Conservation (phyloP, 768 basidiomycete genomes). For the Pluteus cervinus region DNA sequence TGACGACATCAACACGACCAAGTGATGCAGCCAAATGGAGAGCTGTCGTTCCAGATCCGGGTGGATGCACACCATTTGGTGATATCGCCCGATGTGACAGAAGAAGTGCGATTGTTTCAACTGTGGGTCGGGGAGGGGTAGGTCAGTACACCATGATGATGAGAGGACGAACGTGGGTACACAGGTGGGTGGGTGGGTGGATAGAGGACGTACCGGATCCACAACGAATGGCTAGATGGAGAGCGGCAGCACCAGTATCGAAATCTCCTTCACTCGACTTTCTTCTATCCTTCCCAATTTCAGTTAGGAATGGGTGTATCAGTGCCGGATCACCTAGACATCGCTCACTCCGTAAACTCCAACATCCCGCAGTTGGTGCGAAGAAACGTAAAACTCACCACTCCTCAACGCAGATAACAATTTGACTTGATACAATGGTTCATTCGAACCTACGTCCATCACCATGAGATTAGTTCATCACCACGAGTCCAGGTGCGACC, state of each 20-base stretch:
- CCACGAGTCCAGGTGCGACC: too few relatives aligned
- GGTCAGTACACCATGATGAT: too few relatives aligned
- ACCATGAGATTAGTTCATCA: too few relatives aligned
- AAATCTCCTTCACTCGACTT: constrained; percentile 40
- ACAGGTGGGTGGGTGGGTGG: too few relatives aligned
- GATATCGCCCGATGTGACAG: constrained; percentile 72
- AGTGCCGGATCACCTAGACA: constrained; percentile 63
- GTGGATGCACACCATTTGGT: constrained; percentile 72
- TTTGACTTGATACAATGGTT: constrained; percentile 60
- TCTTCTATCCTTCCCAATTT: constrained; percentile 63
- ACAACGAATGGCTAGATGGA: constrained; percentile 82
- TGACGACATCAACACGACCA: constrained; percentile 67
- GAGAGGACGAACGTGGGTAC: not conserved
- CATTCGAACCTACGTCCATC: constrained; percentile 13
- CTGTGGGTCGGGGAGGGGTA: constrained; percentile 25
- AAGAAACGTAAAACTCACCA: constrained; percentile 30
- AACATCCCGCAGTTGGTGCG: not conserved
- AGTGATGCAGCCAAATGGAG: constrained; percentile 64
- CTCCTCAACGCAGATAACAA: constrained; percentile 56
- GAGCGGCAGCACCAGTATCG: constrained; percentile 66
- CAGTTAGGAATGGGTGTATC: constrained; percentile 78
- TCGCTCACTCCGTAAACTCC: not conserved
- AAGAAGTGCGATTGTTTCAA: constrained; percentile 60
- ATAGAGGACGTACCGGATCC: constrained; percentile 59
- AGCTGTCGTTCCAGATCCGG: constrained; percentile 68